Percentiles rank a stretch among this genome's conserved stretches.
Evolutionary conservation across 2,329 filamentous ascomycete species (phyloP).

Genomic region (Rutstroemia sp.): DNA sequence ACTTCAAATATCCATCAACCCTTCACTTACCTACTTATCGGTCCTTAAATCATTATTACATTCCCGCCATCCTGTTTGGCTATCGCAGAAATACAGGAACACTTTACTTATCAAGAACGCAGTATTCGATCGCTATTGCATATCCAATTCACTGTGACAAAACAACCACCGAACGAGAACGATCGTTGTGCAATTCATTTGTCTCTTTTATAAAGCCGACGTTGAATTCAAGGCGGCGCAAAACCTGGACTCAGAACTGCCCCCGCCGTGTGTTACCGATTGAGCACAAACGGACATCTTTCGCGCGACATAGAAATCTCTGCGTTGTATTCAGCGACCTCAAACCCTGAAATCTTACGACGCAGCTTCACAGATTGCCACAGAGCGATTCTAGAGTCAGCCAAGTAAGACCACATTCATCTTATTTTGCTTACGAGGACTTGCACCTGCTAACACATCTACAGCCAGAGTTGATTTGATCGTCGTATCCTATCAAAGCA

Average conservation of each 20-base stretch:
- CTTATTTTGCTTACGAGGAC: neutral
- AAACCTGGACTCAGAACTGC: neutral
- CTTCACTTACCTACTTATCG: neutral
- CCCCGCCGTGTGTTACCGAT: neutral
- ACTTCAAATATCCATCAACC: neutral
- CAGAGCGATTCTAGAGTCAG: neutral
- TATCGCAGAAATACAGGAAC: neutral
- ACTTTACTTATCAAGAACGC: neutral
- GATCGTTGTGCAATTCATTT: neutral
- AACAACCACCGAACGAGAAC: neutral
- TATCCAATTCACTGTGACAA: neutral
- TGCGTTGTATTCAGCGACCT: neutral
- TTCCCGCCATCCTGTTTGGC: neutral
- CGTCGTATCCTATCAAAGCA: slow-evolving; percentile 5
- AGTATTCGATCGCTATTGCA: neutral
- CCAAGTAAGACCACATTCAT: neutral
- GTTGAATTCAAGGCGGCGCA: neutral
- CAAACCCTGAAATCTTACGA: neutral
- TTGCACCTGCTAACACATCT: neutral
- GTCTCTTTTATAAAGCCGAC: neutral
- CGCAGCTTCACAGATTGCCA: neutral
- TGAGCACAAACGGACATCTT: neutral
- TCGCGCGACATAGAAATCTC: neutral
- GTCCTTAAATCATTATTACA: neutral
- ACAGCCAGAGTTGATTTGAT: neutral